A percentile compares a stretch with the other conserved stretches of the same genome.
These are phyloP conservation scores for Ramaria rubella DNA, from an alignment of 768 basidiomycete species.

Conservation along the genomic window DNA sequence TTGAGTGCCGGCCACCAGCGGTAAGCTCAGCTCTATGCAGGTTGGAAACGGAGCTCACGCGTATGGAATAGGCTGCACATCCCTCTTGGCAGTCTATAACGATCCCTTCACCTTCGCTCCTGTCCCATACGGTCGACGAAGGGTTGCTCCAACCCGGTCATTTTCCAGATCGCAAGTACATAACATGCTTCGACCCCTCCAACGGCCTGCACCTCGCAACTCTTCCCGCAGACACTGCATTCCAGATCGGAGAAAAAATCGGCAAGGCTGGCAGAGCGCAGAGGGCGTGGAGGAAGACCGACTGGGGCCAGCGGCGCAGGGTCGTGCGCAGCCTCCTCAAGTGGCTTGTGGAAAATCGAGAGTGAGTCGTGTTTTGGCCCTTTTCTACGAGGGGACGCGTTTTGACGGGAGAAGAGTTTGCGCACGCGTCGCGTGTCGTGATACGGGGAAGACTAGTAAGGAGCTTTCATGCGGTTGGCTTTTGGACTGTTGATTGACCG, in stretches of 20 bases:
- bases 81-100: conserved; percentile 49
- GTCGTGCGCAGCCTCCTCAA: conserved; percentile 83
- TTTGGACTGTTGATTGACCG: conserved; percentile 1
- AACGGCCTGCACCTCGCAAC: conserved; percentile 79
- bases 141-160: conserved; percentile 46
- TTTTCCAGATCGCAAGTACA: conserved; percentile 51
- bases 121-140: conserved; percentile 54
- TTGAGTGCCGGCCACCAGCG: conserved; percentile 49
- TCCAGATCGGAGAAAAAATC: conserved; percentile 73
- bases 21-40: conserved; percentile 32
- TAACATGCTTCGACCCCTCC: conserved; percentile 90
- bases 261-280: conserved; percentile 58
- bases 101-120: conserved; percentile 53
- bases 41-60: conserved; percentile 17
- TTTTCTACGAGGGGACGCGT: neutral
- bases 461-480: neutral
- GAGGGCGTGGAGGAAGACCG: conserved; percentile 62
- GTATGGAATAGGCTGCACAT: conserved; percentile 41
- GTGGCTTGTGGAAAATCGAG: conserved; percentile 91
- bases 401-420: conserved; percentile 33
- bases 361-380: conserved; percentile 29
- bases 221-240: conserved; percentile 62
- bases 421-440: conserved; percentile 82
- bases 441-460: conserved; percentile 92
- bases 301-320: conserved; percentile 71